phyloP scores from a whole-genome alignment of 1,284 basidiomycete genomes.

The Tylopilus sp. region DNA sequence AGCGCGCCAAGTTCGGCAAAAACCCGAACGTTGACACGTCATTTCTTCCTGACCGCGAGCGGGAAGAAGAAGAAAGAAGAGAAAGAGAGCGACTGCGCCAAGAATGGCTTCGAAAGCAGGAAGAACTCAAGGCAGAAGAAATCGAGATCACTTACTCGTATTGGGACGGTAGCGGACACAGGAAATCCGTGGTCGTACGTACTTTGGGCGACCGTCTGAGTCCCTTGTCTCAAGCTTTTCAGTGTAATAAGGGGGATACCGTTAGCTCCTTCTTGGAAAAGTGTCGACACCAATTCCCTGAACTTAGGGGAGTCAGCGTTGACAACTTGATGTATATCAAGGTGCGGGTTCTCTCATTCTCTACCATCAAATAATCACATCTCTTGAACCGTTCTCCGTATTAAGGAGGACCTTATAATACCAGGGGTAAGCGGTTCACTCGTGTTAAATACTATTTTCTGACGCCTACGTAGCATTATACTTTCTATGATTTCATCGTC shows the following conservation, averaged over 20 bases:
- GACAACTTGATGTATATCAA: conserved; percentile 99
- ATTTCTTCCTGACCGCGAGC: conserved; percentile 93
- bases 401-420: conserved; percentile 89
- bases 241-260: conserved; percentile 97
- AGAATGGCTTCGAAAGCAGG: conserved; percentile 88
- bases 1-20: conserved; percentile 82
- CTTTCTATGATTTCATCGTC: conserved; percentile 97
- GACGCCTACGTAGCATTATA: conserved; percentile 70
- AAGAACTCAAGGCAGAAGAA: conserved; percentile 81
- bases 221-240: neutral
- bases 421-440: conserved; percentile 63
- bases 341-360: conserved; percentile 42
- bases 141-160: conserved; percentile 93
- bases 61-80: conserved; percentile 86
- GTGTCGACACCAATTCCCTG: conserved; percentile 87
- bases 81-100: conserved; percentile 86
- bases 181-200: conserved; percentile 85
- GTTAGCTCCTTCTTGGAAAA: conserved; percentile 88
- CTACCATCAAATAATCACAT: neutral
- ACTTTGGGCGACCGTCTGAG: neutral
- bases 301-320: conserved; percentile 82
- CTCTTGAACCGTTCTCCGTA: conserved; percentile 3
- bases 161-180: conserved; percentile 97
- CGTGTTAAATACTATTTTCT: conserved; percentile 6
- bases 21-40: conserved; percentile 97